Evolutionary conservation across 352 stramenopile genomes (phyloP), one percentile per base, ranked within the genome.

Genomic region (Globisporangium spiculum): DNA sequence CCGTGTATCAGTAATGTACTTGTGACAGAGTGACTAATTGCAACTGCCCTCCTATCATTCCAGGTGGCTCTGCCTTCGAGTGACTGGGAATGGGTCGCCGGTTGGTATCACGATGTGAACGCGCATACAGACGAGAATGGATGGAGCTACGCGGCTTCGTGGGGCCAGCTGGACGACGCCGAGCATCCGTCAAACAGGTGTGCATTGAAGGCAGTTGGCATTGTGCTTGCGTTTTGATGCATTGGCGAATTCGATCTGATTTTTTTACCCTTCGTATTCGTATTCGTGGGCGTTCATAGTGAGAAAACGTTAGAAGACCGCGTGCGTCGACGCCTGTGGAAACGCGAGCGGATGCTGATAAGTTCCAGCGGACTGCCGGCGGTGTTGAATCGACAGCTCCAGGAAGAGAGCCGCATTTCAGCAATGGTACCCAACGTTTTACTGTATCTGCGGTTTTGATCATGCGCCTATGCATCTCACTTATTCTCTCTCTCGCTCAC

Each of bases 71-170:
- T 90, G 52, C 84, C 84, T 44, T 87, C 75, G 1, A 50, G 32
- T 9, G 79, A 88, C 56, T 92, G 84, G 84, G 68, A 82, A 66
- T 92, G 84, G 84, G 74, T 88, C 26, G 81, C 72, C 12, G 72
- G 80, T 54, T 92, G 84, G 82, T 36, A 50, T 1, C 71, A 73
- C 18, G 76, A 86, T 60, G 63, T 92, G 7, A 64, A 77, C 50
- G 68, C 66, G 18, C 70, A 76, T 26, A 92, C 79, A 32, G 84
- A 92, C 54, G 63, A 73, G 54, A 71, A 75, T 63, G 84, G 84
- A 20, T 92, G 84, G 84, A 69, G 61, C 9, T 92, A 92, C 54
- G 84, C 75, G 9, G 26, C 70, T 3, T 80, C 74, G 0, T 76
- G 70, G 63, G 60, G 74, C n/a, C 66, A 84, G 26, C 60, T 81